A percentile compares a stretch with the other conserved stretches of the same genome.
These are phyloP conservation scores for Capsicum rhomboideum DNA, from an alignment of 257 asterid species.

Conservation along the genomic window DNA sequence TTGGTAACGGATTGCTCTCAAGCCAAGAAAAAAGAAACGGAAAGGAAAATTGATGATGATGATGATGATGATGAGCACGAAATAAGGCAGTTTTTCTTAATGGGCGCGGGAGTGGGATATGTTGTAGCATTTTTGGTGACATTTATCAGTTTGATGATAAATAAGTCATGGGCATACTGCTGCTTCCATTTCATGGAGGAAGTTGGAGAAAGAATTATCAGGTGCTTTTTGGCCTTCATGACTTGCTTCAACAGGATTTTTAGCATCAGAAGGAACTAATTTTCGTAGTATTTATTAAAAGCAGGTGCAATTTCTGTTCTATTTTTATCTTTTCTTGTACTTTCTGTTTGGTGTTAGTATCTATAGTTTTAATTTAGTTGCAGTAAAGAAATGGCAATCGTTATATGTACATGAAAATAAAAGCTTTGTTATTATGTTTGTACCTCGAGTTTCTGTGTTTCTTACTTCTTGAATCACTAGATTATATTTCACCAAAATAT, in stretches of 20 bases:
- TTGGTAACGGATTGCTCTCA: neutral
- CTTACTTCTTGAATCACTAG: too few species aligned
- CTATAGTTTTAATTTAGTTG: too few species aligned
- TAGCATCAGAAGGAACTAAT: neutral
- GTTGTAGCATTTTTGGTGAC: neutral
- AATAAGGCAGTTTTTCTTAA: neutral
- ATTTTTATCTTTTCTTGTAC: too few species aligned
- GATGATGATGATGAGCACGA: neutral
- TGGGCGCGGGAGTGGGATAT: neutral
- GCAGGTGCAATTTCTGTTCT: too few species aligned
- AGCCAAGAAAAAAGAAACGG: neutral
- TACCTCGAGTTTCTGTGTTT: too few species aligned
- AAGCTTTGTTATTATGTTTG: neutral
- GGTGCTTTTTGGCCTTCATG: neutral
- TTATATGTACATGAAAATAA: neutral
- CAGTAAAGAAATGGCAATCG: neutral
- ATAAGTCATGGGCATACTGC: neutral
- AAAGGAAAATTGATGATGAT: neutral
- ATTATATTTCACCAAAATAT: too few species aligned
- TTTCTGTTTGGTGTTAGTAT: neutral
- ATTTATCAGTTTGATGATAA: neutral
- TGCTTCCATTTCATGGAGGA: neutral
- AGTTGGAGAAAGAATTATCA: neutral
- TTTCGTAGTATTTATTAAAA: neutral
- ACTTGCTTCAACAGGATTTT: neutral